phyloP scores from a whole-genome alignment of 331 rosid genomes.

The Cydonia oblonga region DNA sequence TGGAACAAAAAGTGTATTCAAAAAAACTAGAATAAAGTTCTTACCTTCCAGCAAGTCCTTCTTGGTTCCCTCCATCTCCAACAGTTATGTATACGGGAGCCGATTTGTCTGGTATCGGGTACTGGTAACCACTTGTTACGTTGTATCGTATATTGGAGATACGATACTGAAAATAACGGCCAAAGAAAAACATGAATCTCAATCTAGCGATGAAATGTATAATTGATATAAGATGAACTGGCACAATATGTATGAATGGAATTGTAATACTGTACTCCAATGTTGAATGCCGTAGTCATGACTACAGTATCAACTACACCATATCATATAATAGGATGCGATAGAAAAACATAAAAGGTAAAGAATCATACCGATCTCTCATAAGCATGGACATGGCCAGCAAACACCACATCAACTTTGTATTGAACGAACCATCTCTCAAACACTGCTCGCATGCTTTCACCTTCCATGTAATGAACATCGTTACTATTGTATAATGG shows the following conservation, averaged over 20 bases:
- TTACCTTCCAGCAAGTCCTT: slow-evolving; percentile 87
- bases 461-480: slow-evolving; percentile 39
- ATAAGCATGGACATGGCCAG: slow-evolving; percentile 52
- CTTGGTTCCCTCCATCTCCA: slow-evolving; percentile 99
- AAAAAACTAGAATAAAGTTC: background rate
- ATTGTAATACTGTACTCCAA: background rate
- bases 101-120: slow-evolving; percentile 62
- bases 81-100: slow-evolving; percentile 96
- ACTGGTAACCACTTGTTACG: slow-evolving; percentile 47
- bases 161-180: slow-evolving; percentile 50
- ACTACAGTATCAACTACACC: background rate
- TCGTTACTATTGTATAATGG: slow-evolving; percentile 40
- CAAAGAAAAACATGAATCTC: background rate
- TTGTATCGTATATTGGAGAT: slow-evolving; percentile 64
- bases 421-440: slow-evolving; percentile 21
- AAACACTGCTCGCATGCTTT: slow-evolving; percentile 28
- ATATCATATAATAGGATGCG: background rate
- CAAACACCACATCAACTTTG: slow-evolving; percentile 39
- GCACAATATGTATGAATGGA: background rate
- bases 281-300: background rate
- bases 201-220: background rate
- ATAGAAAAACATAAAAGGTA: background rate
- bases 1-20: background rate
- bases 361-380: slow-evolving; percentile 38
- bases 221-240: background rate